Evolutionary conservation across 345 rosid species (phyloP).

Genomic region (Populus nigra): DNA sequence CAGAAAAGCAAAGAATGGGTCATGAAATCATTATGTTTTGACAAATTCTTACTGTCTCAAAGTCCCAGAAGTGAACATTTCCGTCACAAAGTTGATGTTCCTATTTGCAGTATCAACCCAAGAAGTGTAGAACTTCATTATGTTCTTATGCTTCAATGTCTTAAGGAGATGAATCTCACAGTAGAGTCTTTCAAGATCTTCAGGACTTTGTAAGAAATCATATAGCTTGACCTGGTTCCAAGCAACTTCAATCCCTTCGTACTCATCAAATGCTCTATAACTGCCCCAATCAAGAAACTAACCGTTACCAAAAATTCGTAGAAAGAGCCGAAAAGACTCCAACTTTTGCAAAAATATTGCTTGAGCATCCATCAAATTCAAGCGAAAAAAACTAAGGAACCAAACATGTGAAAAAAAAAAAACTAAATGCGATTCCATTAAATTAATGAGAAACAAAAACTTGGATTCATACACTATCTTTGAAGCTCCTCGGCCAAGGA

Average conservation of each 20-base stretch:
- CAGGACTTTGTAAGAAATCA: slow-evolving; percentile 87
- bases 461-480: slow-evolving; percentile 77
- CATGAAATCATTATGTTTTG: slow-evolving; percentile 11
- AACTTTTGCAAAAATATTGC: slow-evolving; percentile 11
- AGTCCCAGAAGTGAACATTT: slow-evolving; percentile 96
- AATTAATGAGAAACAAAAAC: slow-evolving; percentile 13
- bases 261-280: slow-evolving; percentile 91
- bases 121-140: slow-evolving; percentile 87
- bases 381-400: not conserved
- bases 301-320: slow-evolving; percentile 22
- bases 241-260: slow-evolving; percentile 91
- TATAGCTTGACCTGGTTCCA: slow-evolving; percentile 98
- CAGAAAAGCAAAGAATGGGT: slow-evolving; percentile 1
- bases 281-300: slow-evolving; percentile 42
- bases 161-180: slow-evolving; percentile 93
- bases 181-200: slow-evolving; percentile 91
- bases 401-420: not conserved
- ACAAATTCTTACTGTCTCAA: slow-evolving; percentile 69
- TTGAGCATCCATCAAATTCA: slow-evolving; percentile 11
- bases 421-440: slow-evolving; percentile 13
- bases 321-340: slow-evolving; percentile 11
- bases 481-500: slow-evolving; percentile 97
- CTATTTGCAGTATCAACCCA: slow-evolving; percentile 84
- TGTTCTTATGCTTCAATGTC: slow-evolving; percentile 82
- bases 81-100: slow-evolving; percentile 90